Percentiles rank a stretch among this genome's conserved stretches.
phyloP scores from a whole-genome alignment of 2,329 filamentous ascomycete genomes.

The Penicillium sp. region DNA sequence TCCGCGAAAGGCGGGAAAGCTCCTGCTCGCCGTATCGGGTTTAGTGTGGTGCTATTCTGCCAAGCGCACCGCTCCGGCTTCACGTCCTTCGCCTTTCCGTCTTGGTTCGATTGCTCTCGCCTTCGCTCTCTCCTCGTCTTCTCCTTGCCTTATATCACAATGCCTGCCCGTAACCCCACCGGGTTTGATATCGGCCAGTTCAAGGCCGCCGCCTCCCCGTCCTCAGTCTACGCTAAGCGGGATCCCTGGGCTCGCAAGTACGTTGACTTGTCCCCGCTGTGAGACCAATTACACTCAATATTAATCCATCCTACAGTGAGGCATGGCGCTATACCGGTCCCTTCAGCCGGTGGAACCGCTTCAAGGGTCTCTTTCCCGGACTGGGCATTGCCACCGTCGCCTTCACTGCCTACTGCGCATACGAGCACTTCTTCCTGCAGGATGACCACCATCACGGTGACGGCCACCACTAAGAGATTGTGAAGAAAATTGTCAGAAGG shows the following conservation, averaged over 20 bases:
- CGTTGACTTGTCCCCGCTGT: slow-evolving; percentile 20
- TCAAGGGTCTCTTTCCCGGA: slow-evolving; percentile 80
- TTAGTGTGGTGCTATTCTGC: slow-evolving; percentile 28
- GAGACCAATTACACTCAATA: slow-evolving; percentile 11
- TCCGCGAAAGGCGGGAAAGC: slow-evolving; percentile 29
- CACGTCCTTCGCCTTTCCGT: slow-evolving; percentile 7
- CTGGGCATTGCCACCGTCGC: slow-evolving; percentile 88
- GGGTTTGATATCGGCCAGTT: slow-evolving; percentile 86
- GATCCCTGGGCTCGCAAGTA: slow-evolving; percentile 63
- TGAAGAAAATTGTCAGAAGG: slow-evolving; percentile 11
- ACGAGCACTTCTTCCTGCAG: slow-evolving; percentile 81
- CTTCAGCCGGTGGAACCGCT: slow-evolving; percentile 84
- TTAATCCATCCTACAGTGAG: slow-evolving; percentile 58
- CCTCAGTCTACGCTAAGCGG: slow-evolving; percentile 46
- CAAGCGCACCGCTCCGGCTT: slow-evolving; percentile 24
- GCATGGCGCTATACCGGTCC: slow-evolving; percentile 88
- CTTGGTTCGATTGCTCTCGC: neutral
- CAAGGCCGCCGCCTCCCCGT: slow-evolving; percentile 63
- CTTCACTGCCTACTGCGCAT: slow-evolving; percentile 82
- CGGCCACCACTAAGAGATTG: slow-evolving; percentile 50
- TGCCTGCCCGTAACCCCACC: slow-evolving; percentile 66
- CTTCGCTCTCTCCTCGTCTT: slow-evolving; percentile 5
- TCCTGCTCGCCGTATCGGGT: slow-evolving; percentile 24
- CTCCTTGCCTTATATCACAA: slow-evolving; percentile 30
- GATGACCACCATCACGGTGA: slow-evolving; percentile 56